phyloP scores from a whole-genome alignment of 257 asterid species.

The Solanum lycopersicoides region DNA sequence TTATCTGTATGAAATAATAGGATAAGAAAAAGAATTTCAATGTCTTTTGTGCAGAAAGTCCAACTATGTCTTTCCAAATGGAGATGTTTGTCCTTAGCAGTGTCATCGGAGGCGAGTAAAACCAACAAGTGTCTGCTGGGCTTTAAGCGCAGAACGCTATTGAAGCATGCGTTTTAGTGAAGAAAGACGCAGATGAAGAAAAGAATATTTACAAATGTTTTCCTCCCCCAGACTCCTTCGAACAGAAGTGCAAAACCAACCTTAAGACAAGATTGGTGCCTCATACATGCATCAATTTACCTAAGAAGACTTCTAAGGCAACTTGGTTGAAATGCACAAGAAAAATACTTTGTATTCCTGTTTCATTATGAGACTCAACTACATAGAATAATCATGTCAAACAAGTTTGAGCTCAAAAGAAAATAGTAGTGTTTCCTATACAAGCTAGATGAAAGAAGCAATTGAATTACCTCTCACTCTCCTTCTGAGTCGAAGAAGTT shows the following conservation, averaged over 20 bases:
- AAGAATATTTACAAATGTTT: background rate
- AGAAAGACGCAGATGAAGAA: background rate
- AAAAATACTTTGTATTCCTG: background rate
- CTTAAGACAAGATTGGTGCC: background rate
- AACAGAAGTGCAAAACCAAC: background rate
- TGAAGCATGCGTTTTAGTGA: background rate
- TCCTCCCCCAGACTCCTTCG: background rate
- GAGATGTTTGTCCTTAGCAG: background rate
- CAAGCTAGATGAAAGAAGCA: background rate
- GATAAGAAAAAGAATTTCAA: background rate
- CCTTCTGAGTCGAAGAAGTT: constrained; percentile 27
- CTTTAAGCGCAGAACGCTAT: background rate
- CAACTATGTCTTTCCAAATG: background rate
- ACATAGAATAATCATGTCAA: background rate
- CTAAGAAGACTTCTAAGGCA: background rate
- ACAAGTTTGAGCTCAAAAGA: background rate
- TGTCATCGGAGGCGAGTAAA: background rate
- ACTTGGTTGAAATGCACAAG: background rate
- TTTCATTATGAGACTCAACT: background rate
- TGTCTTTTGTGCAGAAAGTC: background rate
- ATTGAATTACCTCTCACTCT: constrained; percentile 47
- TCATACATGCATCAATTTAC: background rate
- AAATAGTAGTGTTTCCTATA: background rate
- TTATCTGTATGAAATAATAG: background rate
- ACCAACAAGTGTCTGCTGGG: background rate